Evolutionary conservation across 139 green algal genomes (phyloP).

Genomic region (Deuterostichococcus epilithicus): DNA sequence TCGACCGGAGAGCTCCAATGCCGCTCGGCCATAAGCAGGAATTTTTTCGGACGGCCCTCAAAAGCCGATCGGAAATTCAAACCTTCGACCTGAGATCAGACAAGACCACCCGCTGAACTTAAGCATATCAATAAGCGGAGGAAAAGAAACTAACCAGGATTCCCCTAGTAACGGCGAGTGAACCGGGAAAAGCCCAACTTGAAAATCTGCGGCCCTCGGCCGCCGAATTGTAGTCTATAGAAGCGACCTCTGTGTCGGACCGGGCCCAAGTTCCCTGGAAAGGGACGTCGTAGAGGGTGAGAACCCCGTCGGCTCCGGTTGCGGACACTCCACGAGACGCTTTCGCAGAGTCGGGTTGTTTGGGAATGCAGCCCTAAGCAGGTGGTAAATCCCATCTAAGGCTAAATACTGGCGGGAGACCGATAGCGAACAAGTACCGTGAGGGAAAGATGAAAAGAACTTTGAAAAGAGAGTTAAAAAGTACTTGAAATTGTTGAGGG

Average conservation of each 20-base stretch:
- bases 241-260: constrained; percentile 61
- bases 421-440: constrained; percentile 96
- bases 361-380: constrained; percentile 90
- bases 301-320: constrained; percentile 69
- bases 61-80: constrained; percentile 1
- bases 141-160: constrained; percentile 96
- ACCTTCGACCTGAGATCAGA: constrained; percentile 82
- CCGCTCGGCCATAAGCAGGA: background rate
- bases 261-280: constrained; percentile 74
- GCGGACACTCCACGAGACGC: constrained; percentile 59
- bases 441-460: constrained; percentile 97
- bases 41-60: constrained; percentile 6
- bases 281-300: constrained; percentile 79
- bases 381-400: constrained; percentile 93
- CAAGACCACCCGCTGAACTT: constrained; percentile 89
- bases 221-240: constrained; percentile 88
- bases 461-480: constrained; percentile 97
- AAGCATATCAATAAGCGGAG: constrained; percentile 95
- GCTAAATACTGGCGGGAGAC: constrained; percentile 90
- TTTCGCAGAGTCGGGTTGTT: constrained; percentile 86
- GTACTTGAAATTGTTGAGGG: constrained; percentile 92
- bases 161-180: constrained; percentile 88
- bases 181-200: constrained; percentile 83
- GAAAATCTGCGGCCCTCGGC: constrained; percentile 71
- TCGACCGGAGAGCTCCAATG: too few species aligned